Evolutionary conservation across 805 yeast species (phyloP), one percentile per base, ranked within the genome.

Genomic region (Nakazawaea wyomingensis): DNA sequence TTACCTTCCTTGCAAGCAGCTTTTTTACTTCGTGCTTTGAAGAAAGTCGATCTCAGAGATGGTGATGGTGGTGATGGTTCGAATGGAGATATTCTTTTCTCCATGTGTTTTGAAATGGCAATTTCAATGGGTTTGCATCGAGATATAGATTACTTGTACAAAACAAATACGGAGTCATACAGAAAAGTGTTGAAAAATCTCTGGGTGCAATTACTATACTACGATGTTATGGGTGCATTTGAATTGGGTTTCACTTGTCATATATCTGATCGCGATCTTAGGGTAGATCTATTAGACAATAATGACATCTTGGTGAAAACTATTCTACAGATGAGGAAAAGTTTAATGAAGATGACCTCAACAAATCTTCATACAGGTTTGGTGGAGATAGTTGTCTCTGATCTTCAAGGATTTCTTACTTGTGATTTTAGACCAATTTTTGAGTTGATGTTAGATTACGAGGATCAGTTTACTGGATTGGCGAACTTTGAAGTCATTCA

Each of bases 361-460:
- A 7, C 22, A 14, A 34, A 11, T 13, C n/a, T 32, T 8, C 32
- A 34, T 13, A 20, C 24, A 10, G 19, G 11, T 16, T n/a, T 9
- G 7, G 9, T 39, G 4, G 14, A 20, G 31, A 22, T 13, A 40
- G 61, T 63, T 1, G 65, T 47, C 7, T 64, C 36, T 0, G 68
- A 55, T 46, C 60, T 66, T n/a, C 65, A 43, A 18, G 62, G 36
- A 20, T 60, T 53, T 44, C 60, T 66, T 1, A 60, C 48, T 16
- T 60, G 34, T n/a, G 53, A 20, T 41, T 67, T 69, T 54, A 65
- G 52, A 0, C 54, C 51, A 18, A 54, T 57, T 34, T 59, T 57
- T 29, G 24, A 27, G 5, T 27, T 34, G 27, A 34, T 40, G 11
- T n/a, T 20, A n/a, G 6, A 14, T 16, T 39, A 10, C 13, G 31